Evolutionary conservation across 805 yeast species (phyloP).

Genomic region (Yamadazyma nakazawae): DNA sequence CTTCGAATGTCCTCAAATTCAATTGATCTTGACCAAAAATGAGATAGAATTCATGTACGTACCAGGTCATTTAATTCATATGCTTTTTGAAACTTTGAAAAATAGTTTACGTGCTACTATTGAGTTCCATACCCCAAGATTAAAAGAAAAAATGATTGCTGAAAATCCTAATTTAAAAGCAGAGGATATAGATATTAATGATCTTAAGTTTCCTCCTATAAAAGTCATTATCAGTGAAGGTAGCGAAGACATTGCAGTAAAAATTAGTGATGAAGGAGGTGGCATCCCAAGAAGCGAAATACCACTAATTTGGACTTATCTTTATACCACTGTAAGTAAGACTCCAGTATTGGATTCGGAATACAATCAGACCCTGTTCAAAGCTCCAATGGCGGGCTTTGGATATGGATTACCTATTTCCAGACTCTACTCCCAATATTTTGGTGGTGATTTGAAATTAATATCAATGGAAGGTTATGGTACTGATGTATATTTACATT

Average conservation of each 20-base stretch:
- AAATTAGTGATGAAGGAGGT: constrained; percentile 91
- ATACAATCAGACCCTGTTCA: constrained; percentile 57
- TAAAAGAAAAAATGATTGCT: constrained; percentile 34
- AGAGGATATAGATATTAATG: constrained; percentile 49
- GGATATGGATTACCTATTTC: constrained; percentile 91
- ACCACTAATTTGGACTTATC: constrained; percentile 85
- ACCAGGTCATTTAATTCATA: constrained; percentile 88
- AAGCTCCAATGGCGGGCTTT: constrained; percentile 92
- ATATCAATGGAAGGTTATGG: constrained; percentile 94
- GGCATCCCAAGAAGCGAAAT: constrained; percentile 84
- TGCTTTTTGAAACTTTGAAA: constrained; percentile 84
- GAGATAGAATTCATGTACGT: constrained; percentile 80
- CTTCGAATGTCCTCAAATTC: constrained; percentile 81
- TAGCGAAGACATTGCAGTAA: constrained; percentile 84
- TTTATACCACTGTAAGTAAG: constrained; percentile 81
- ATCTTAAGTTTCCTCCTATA: constrained; percentile 75
- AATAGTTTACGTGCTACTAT: constrained; percentile 87
- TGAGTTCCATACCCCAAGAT: constrained; percentile 64
- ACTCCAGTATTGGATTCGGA: constrained; percentile 65
- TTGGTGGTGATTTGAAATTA: constrained; percentile 85
- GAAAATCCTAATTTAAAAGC: constrained; percentile 39
- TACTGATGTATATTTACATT: constrained; percentile 85
- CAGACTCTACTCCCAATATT: constrained; percentile 80
- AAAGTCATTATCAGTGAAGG: constrained; percentile 88
- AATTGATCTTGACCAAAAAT: constrained; percentile 71